Evolutionary conservation across 768 basidiomycete species (phyloP), one percentile per base, ranked within the genome.

Genomic region (Termitomyces sp.): DNA sequence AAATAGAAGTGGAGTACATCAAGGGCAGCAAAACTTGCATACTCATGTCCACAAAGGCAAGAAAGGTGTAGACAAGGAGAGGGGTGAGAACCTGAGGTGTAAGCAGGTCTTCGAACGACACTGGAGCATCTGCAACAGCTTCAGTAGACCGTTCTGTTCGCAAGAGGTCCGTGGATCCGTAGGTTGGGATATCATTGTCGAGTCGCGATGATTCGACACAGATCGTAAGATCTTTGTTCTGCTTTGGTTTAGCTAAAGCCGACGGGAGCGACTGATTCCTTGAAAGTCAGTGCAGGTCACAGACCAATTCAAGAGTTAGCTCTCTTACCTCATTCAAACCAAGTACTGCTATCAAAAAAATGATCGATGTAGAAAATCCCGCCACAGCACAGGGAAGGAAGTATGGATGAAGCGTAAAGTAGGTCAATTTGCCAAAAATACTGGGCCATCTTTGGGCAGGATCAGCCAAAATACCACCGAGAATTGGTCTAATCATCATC

Each of bases 391-490:
- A 83, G 12, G 82, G 79, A 10, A 82, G 68, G 53, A 82, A 75
- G 59, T 81, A 81, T 0, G 77, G 76, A 57, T 79, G 67, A 1
- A 62, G 49, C 3, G 63, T 63, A 43, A 79, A 64, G 43, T 75
- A 67, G 0, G 58, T 35, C 21, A 74, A 60, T 28, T 72, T 64
- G 10, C 86, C 86, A 55, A 89, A 81, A 1, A 77, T 63, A 28
- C 70, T 59, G 5, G 87, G 86, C 72, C 86, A 89, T 32, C 76
- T 78, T 39, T 78, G 76, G 11, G 76, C 80, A 0, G 89, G 84
- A 40, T 79, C 78, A 5, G 86, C 79, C 4, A 91, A 67, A 9
- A 78, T 58, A 21, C 89, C 89, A 34, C 88, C 88, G 3, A 89
- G 70, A 25, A 82, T 72, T 16, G 88, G 88, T 1, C 88, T 88